phyloP scores from a whole-genome alignment of 2,329 filamentous ascomycete genomes.

The Alternaria arborescens region DNA sequence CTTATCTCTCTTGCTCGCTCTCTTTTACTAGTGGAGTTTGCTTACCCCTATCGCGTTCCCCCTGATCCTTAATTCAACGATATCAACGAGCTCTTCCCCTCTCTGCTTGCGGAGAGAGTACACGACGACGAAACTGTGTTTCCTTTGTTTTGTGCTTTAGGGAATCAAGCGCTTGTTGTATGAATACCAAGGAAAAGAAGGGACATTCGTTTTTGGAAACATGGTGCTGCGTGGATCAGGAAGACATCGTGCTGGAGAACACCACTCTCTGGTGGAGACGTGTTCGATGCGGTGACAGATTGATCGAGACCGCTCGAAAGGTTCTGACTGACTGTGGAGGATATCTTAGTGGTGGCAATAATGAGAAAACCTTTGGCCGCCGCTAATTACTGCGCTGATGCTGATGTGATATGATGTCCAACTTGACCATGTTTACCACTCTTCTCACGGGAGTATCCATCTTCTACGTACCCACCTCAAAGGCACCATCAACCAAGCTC shows the following conservation, averaged over 20 bases:
- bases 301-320: constrained; percentile 40
- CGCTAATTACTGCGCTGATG: constrained; percentile 30
- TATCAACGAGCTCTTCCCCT: constrained; percentile 19
- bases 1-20: constrained; percentile 24
- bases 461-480: constrained; percentile 52
- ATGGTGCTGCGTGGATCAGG: constrained; percentile 32
- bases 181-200: constrained; percentile 14
- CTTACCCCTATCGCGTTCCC: constrained; percentile 36
- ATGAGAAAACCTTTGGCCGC: constrained; percentile 40
- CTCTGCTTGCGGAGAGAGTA: constrained; percentile 43
- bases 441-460: background rate
- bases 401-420: constrained; percentile 9
- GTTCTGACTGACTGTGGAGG: constrained; percentile 32
- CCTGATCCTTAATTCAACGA: constrained; percentile 20
- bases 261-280: constrained; percentile 29
- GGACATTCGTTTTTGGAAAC: constrained; percentile 31
- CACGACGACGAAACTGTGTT: constrained; percentile 47
- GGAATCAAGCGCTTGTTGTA: constrained; percentile 26
- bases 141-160: constrained; percentile 38
- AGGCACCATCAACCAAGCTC: constrained; percentile 55
- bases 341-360: constrained; percentile 39
- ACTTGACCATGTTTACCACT: background rate
- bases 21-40: constrained; percentile 33
- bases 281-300: constrained; percentile 33
- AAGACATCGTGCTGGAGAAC: constrained; percentile 35